Base-by-base conservation (phyloP, 164 flowering plant species). In the Dillenia turbinata region DNA sequence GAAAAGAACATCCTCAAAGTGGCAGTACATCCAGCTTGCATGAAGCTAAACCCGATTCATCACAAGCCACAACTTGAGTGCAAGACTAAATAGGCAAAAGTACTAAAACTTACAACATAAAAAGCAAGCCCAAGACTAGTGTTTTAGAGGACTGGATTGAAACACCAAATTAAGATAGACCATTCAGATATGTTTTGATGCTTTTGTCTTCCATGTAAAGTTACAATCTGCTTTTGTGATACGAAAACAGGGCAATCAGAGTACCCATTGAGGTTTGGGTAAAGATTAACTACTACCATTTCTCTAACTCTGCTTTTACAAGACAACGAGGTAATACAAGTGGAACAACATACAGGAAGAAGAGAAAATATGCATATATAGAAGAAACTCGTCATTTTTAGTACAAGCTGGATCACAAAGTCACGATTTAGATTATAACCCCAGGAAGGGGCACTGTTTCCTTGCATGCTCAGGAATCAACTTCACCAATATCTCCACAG, bases 381-480 rank as follows among this genome's bases (percentile, higher is more conserved):
- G 48, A 60, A 66, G 24, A 49, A 47, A 22, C 66, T 48, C 60
- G 53, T 33, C 40, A 33, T 33, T 33, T 26, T 33, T 33, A 33
- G 44, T 49, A 52, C 52, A 16, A 43, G 61, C 49, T 9, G 9
- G n/a, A 56, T 54, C 16, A 50, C 11, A 0, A 0, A 14, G 44
- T 71, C 52, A 43, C 7, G 22, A 24, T 48, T 26, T 46, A 61
- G 15, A 70, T 80, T 72, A 78, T 54, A 73, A 66, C 6, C 78
- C 80, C n/a, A 80, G 79, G 55, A 69, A 80, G 24, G 81, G 70
- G 44, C 82, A 84, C 56, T 86, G 92, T 69, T 81, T 82, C 49
- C 85, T 72, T 16, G 92, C 92, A 69, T 86, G 92, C 57, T 80
- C 87, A 0, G 92, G 92, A 57, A 86, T 68, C 77, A 86, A 70